Percentiles rank a stretch among this genome's conserved stretches.
phyloP scores from a whole-genome alignment of 176 grass and related monocot species.

The Oryza longistaminata region DNA sequence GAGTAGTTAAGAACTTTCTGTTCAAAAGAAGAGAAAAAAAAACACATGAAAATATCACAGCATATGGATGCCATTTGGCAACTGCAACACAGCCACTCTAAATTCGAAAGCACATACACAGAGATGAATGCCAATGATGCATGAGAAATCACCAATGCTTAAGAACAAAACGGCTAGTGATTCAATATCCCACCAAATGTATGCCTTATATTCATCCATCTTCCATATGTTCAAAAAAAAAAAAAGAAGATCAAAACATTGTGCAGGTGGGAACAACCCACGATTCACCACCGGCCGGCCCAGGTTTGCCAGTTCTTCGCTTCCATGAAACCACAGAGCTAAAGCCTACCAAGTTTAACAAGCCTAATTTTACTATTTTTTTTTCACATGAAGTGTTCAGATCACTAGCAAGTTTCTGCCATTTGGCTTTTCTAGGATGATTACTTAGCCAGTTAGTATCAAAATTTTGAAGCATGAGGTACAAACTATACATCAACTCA shows the following conservation, averaged over 20 bases:
- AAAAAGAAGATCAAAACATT: conserved; percentile 3
- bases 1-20: not conserved
- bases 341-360: conserved; percentile 1
- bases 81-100: no score
- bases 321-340: not conserved
- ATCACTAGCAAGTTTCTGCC: not conserved
- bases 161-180: no score
- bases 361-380: conserved; percentile 4
- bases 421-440: conserved; percentile 2
- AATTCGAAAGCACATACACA: no score
- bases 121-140: no score
- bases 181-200: not conserved
- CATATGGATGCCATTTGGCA: not conserved
- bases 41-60: not conserved
- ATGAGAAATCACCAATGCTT: no score
- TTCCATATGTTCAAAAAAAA: not conserved
- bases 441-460: conserved; percentile 8
- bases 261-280: not conserved
- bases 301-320: not conserved
- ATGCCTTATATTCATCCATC: conserved; percentile 20
- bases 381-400: not conserved
- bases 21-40: not conserved
- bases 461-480: conserved; percentile 30
- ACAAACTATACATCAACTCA: conserved; percentile 35
- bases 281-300: not conserved